Evolutionary conservation across 345 rosid genomes (phyloP).

Genomic region (Zanthoxylum bungeanum): DNA sequence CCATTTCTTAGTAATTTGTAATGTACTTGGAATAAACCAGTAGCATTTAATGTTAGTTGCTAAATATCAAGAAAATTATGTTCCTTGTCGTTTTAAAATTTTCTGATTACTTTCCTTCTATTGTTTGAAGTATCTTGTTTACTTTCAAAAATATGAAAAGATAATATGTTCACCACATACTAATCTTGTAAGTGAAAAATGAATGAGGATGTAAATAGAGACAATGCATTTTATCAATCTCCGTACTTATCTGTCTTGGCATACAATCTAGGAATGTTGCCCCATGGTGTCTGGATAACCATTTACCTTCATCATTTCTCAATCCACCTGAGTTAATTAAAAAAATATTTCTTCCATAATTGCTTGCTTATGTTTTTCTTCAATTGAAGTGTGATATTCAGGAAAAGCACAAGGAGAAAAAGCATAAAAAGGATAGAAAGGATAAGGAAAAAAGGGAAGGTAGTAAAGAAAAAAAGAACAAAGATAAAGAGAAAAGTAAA

Average conservation of each 20-base stretch:
- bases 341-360: not conserved
- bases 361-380: not conserved
- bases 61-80: not conserved
- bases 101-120: not conserved
- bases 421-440: constrained; percentile 49
- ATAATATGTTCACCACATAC: not conserved
- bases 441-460: constrained; percentile 48
- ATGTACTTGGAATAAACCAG: not conserved
- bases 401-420: constrained; percentile 59
- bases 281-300: not conserved
- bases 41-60: not conserved
- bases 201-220: not conserved
- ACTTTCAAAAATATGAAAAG: not conserved
- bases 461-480: constrained; percentile 38
- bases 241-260: not conserved
- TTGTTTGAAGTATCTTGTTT: not conserved
- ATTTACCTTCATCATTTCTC: not conserved
- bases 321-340: not conserved
- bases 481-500: constrained; percentile 54
- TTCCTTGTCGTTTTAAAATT: not conserved
- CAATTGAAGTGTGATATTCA: constrained; percentile 18
- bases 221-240: not conserved
- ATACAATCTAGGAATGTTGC: not conserved
- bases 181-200: not conserved
- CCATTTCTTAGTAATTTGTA: not conserved